Percentiles rank a stretch among this genome's conserved stretches.
Conservation (phyloP, 2,329 filamentous ascomycete species). For the Botrytis tulipae region DNA sequence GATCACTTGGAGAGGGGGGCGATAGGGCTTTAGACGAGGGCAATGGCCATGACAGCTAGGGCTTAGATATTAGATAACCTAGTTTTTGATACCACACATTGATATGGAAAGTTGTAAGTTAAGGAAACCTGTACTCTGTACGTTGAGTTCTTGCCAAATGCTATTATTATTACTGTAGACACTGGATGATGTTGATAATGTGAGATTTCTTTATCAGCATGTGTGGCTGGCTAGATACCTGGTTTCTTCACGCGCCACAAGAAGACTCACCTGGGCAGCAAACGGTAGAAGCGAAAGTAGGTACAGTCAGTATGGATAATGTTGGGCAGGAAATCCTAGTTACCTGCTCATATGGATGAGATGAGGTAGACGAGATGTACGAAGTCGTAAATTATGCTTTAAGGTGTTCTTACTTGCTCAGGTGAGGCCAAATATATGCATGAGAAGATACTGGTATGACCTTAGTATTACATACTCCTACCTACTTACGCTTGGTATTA, state of each 20-base stretch:
- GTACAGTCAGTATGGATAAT: neutral
- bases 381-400: neutral
- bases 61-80: neutral
- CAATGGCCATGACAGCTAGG: neutral
- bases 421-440: neutral
- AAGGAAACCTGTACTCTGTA: neutral
- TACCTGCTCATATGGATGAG: neutral
- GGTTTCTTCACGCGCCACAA: neutral
- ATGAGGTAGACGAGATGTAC: neutral
- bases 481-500: neutral
- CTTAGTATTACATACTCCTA: neutral
- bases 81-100: neutral
- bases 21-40: slow-evolving; percentile 4
- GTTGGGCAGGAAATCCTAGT: neutral
- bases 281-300: neutral
- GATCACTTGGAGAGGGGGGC: neutral
- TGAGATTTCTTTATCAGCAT: neutral
- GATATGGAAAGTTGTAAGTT: neutral
- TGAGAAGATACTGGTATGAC: neutral
- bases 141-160: neutral
- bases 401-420: neutral
- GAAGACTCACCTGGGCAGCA: neutral
- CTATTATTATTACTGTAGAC: neutral
- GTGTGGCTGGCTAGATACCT: neutral
- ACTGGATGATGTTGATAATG: neutral